Percentiles rank a stretch among this genome's conserved stretches.
Conservation (phyloP, 495 filamentous ascomycete genomes). For the Chaetomidium leptoderma region DNA sequence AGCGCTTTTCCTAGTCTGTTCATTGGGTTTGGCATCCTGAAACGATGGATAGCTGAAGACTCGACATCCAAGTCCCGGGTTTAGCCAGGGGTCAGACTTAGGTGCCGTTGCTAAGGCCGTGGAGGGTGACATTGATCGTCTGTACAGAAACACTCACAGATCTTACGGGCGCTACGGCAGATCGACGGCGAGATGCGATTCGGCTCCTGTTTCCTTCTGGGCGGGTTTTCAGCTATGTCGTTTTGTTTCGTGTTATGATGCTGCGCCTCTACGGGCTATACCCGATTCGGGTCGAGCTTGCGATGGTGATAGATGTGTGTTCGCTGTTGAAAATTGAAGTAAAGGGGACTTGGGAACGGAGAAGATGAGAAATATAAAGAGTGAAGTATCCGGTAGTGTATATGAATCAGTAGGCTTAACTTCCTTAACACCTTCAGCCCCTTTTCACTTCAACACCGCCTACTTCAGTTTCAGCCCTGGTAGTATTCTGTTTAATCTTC, state of each 20-base stretch:
- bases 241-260: conserved; percentile 11
- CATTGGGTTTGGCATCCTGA: not conserved
- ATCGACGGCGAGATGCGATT: conserved; percentile 6
- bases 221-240: not conserved
- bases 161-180: not conserved
- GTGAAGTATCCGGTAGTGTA: too few species aligned
- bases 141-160: conserved; percentile 5
- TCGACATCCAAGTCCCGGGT: not conserved
- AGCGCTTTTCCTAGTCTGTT: not conserved
- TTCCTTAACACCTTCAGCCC: not conserved
- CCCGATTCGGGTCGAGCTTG: conserved; percentile 4
- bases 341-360: too few species aligned
- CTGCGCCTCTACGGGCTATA: conserved; percentile 4
- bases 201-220: conserved; percentile 7
- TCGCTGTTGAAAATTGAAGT: too few species aligned
- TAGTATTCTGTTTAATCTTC: not conserved
- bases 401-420: conserved; percentile 2
- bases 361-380: too few species aligned
- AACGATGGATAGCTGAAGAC: conserved; percentile 10
- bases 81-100: not conserved
- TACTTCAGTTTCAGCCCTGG: conserved; percentile 6
- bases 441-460: not conserved
- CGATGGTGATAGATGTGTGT: not conserved
- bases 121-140: not conserved
- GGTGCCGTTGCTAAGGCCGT: not conserved